Evolutionary conservation across 2,329 filamentous ascomycete species (phyloP).

Genomic region (Alternaria brassicicola): DNA sequence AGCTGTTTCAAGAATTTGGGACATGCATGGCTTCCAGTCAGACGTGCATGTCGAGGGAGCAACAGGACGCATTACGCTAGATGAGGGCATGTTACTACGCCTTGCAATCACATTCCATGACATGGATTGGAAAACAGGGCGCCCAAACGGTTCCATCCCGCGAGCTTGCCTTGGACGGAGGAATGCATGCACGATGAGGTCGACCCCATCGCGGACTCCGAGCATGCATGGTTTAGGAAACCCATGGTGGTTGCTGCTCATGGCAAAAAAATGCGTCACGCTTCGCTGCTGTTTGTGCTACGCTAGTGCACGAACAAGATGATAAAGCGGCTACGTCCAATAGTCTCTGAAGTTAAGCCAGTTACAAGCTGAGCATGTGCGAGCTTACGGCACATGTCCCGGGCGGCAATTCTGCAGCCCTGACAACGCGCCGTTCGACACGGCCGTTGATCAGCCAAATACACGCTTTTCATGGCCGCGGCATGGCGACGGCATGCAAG

Average conservation of each 20-base stretch:
- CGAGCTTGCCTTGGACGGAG: slow-evolving; percentile 15
- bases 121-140: slow-evolving; percentile 5
- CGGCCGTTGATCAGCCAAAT: slow-evolving; percentile 26
- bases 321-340: slow-evolving; percentile 12
- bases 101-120: slow-evolving; percentile 5
- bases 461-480: slow-evolving; percentile 18
- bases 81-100: slow-evolving; percentile 12
- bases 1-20: slow-evolving; percentile 13
- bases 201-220: slow-evolving; percentile 5
- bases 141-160: slow-evolving; percentile 32
- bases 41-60: slow-evolving; percentile 11
- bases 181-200: slow-evolving; percentile 8
- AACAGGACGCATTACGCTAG: slow-evolving; percentile 18
- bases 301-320: slow-evolving; percentile 22
- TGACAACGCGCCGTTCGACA: slow-evolving; percentile 29
- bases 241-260: slow-evolving; percentile 4
- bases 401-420: slow-evolving; percentile 28
- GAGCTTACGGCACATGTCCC: slow-evolving; percentile 27
- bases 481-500: slow-evolving; percentile 11
- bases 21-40: slow-evolving; percentile 15
- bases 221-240: slow-evolving; percentile 3
- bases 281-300: slow-evolving; percentile 11
- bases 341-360: slow-evolving; percentile 11
- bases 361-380: slow-evolving; percentile 11
- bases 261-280: not conserved